Base-by-base conservation (phyloP, 257 asterid species). In the Mitragyna speciosa region DNA sequence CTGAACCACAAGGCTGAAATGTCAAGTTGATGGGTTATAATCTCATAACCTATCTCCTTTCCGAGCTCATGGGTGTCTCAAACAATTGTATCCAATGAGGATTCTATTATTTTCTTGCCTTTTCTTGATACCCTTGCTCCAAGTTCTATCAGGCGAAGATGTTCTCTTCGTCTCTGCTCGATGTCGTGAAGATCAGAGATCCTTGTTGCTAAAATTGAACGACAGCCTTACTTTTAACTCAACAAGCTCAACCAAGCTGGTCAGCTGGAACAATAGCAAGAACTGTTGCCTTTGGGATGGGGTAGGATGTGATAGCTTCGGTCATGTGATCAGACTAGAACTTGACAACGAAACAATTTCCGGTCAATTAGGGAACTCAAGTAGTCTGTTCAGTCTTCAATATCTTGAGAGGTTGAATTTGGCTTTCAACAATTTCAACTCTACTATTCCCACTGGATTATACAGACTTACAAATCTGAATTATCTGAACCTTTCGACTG, bases 401-500 rank as follows among this genome's bases (percentile, higher is more conserved):
- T 12, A 59, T 59, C 54, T 75, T 26, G 59, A 61, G 49, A 15
- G 17, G 36, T 36, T 75, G 36, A 59, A 59, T 47, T 19, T 58
- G 19, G 79, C 79, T 24, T 15, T 10, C 17, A 59, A 75, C 36
- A 3, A 15, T 20, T 75, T 75, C 31, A 10, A 58, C 12, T 14
- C 33, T 11, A 24, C 20, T 2, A 12, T 75, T n/a, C 58, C 79
- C 10, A 76, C 16, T 61, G 84, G 87, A 2, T 74, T 92, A 76
- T 73, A 51, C n/a, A 80, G 77, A 72, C 86, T 89, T 9, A 74
- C 86, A 8, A 84, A 81, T 70, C 85, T 93, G 86, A 70, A 15
- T 5, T 54, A 86, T 78, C 84, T 92, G 79, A 87, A 92, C 75
- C 14, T 93, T 84, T 92, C 96, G 0, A n/a, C 69, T 64, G 84